Conservation (phyloP, 768 basidiomycete genomes). For the Lanmaoa pseudosensibilis region DNA sequence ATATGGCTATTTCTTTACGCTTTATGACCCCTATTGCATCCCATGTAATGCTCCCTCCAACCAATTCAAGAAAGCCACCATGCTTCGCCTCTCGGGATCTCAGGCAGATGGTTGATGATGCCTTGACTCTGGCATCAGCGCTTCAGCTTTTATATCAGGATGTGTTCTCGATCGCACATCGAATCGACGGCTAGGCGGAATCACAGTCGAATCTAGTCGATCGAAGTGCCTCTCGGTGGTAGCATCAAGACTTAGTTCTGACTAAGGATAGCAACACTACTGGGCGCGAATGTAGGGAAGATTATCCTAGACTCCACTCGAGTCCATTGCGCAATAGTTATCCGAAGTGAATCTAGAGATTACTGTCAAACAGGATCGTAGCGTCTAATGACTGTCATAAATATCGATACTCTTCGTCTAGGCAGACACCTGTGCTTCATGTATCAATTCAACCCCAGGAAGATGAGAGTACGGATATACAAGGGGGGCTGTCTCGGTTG, state of each 20-base stretch:
- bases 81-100: background rate
- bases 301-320: background rate
- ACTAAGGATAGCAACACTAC: background rate
- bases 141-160: background rate
- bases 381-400: conserved; percentile 18
- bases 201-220: background rate
- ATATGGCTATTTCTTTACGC: conserved; percentile 14
- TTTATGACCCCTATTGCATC: conserved; percentile 19
- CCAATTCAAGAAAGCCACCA: conserved; percentile 8
- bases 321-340: background rate
- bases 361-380: background rate
- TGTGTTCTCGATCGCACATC: background rate
- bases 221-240: background rate
- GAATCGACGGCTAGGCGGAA: background rate
- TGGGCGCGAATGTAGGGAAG: background rate
- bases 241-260: too few species aligned
- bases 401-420: conserved; percentile 25
- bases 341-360: background rate
- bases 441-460: conserved; percentile 3
- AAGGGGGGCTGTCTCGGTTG: conserved; percentile 14
- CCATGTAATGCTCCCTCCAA: conserved; percentile 21
- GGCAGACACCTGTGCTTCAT: conserved; percentile 16
- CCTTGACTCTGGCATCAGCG: background rate
- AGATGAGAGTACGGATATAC: conserved; percentile 7
- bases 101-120: background rate